Conservation (phyloP, 805 yeast species). For the Candida michaelii region DNA sequence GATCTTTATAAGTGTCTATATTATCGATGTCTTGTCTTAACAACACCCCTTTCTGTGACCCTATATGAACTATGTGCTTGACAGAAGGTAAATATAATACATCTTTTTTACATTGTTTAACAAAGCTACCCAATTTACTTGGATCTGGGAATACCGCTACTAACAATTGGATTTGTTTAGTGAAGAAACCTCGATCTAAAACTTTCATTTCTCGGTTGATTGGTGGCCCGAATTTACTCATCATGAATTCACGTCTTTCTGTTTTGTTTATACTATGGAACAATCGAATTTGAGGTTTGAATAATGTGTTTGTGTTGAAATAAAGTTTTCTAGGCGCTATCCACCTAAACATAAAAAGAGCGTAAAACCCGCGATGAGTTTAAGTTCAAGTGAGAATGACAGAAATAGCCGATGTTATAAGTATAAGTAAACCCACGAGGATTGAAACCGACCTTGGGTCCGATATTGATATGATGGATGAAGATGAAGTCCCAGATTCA, state of each 20-base stretch:
- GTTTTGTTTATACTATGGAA: constrained; percentile 23
- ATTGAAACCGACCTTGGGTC: constrained; percentile 21
- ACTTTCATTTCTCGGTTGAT: constrained; percentile 60
- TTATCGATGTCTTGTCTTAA: constrained; percentile 46
- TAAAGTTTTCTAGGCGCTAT: constrained; percentile 1
- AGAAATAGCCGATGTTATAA: constrained; percentile 33
- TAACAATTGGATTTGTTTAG: constrained; percentile 55
- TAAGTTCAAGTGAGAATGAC: constrained; percentile 9
- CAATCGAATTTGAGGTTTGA: not conserved
- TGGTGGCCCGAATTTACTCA: constrained; percentile 57
- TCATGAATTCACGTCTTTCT: constrained; percentile 28
- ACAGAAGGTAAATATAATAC: constrained; percentile 70
- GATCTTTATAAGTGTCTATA: constrained; percentile 14
- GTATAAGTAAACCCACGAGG: constrained; percentile 32
- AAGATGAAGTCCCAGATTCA: constrained; percentile 14
- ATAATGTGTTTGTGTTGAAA: too few species aligned
- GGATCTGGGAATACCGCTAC: constrained; percentile 74
- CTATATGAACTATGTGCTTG: constrained; percentile 56
- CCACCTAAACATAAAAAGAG: constrained; percentile 11
- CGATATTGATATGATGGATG: constrained; percentile 44
- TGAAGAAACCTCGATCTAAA: constrained; percentile 68
- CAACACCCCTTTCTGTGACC: constrained; percentile 50
- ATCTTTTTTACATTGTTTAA: constrained; percentile 57
- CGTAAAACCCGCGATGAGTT: constrained; percentile 9
- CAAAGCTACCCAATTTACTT: constrained; percentile 54